Evolutionary conservation across 176 grass and related monocot genomes (phyloP).

Genomic region (Aegilops umbellulata): DNA sequence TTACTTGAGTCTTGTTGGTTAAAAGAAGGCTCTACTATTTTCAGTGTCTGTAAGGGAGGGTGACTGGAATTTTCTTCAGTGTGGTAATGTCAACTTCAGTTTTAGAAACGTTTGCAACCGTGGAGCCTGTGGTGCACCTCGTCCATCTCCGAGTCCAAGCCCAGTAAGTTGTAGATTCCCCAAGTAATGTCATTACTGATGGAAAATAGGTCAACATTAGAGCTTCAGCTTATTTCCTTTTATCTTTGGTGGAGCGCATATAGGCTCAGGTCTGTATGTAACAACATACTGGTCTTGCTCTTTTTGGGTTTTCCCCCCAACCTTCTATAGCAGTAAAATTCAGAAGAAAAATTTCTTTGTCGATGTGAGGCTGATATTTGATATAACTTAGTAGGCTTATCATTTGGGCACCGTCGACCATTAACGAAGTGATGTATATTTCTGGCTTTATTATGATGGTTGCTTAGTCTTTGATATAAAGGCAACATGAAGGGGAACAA

Average conservation of each 20-base stretch:
- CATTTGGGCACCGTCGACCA: not conserved
- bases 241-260: not conserved
- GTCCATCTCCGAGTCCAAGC: slow-evolving; percentile 86
- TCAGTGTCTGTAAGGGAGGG: slow-evolving; percentile 85
- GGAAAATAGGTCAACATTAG: not conserved
- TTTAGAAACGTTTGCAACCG: slow-evolving; percentile 96
- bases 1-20: slow-evolving; percentile 37
- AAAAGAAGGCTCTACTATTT: slow-evolving; percentile 42
- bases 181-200: slow-evolving; percentile 45
- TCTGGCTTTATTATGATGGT: not conserved
- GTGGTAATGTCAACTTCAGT: slow-evolving; percentile 99
- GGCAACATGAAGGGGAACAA: not conserved
- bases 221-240: not conserved
- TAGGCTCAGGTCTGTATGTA: not conserved
- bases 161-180: slow-evolving; percentile 73
- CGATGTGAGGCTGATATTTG: not conserved
- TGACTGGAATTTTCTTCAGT: slow-evolving; percentile 90
- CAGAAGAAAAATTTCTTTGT: not conserved
- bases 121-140: slow-evolving; percentile 74
- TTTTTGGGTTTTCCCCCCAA: not conserved
- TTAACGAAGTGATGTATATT: not conserved
- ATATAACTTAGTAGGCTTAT: not conserved
- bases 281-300: not conserved
- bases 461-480: not conserved
- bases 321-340: not conserved